Base-by-base conservation (phyloP, 2,329 filamentous ascomycete species). In the Fusarium torreyae region DNA sequence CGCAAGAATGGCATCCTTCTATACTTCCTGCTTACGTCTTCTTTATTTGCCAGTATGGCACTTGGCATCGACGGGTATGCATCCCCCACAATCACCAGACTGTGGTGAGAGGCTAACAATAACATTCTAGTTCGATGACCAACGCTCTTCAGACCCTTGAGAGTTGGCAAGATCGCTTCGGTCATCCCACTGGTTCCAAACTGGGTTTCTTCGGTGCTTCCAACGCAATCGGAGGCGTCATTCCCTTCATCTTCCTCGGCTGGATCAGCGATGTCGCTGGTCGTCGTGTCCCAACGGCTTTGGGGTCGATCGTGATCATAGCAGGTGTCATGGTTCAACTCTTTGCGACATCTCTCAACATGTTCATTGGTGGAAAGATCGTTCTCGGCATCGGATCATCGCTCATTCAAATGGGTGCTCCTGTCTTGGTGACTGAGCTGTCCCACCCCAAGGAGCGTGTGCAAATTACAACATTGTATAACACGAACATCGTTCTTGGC, bases 21-120 rank as follows among this genome's bases (percentile, higher is more conserved):
- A 6, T 83, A 83, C 66, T 82, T 83, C 38, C 68, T 83, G 5
- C 76, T 83, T 17, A 83, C 81, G 0, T 82, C 81, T 0, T 83
- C 81, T 6, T 74, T 82, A 2, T 68, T 82, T 33, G 79, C 81
- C 34, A 83, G 80, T 61, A 78, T 79, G 24, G 80, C 81, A 4
- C 73, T 81, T 28, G 81, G 81, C 15, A 81, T 82, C 42, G 81
- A 82, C 39, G 81, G 81, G 66, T 80, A 73, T 68, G 78, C 28
- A 31, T 75, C n/a, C 3, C 10, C 9, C 3, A 2, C n/a, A 31
- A 15, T 3, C n/a, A 7, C 13, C 15, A 10, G 0, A 22, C 2
- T 31, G 11, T 10, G 10, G 10, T 13, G 28, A 13, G 9, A 1
- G 13, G 9, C 10, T 5, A 7, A 2, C 54, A 8, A 57, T 24